Percentiles rank a stretch among this genome's conserved stretches.
phyloP scores from a whole-genome alignment of 2,329 filamentous ascomycete genomes.

The Neofusicoccum ribis region DNA sequence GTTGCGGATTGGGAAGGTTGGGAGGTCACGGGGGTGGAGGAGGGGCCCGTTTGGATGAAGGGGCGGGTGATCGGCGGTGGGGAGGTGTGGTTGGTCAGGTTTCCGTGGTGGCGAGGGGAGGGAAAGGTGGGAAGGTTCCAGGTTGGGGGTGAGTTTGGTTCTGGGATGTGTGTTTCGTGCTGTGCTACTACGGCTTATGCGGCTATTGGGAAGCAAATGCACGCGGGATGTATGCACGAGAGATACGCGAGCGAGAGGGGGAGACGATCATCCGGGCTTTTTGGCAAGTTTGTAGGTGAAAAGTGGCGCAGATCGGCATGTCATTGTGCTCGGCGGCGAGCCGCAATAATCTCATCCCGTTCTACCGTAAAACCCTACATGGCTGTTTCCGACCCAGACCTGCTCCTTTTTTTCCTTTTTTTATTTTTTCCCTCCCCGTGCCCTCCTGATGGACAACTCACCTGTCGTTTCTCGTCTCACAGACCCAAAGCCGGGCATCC shows the following conservation, averaged over 20 bases:
- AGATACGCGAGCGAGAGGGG: constrained; percentile 5
- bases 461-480: neutral
- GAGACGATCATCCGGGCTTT: neutral
- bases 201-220: neutral
- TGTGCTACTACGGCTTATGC: neutral
- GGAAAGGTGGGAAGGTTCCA: too few species aligned
- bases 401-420: neutral
- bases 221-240: neutral
- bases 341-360: neutral
- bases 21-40: too few species aligned
- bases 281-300: neutral
- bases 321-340: constrained; percentile 3
- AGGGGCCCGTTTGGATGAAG: too few species aligned
- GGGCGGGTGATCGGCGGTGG: too few species aligned
- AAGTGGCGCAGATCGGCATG: constrained; percentile 1
- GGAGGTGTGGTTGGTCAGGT: too few species aligned
- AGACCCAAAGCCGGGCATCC: neutral
- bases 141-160: too few species aligned
- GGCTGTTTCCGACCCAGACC: neutral
- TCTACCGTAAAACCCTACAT: neutral
- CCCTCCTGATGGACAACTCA: neutral
- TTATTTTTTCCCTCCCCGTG: neutral
- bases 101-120: too few species aligned
- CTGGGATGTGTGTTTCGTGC: neutral
- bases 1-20: too few species aligned